These are phyloP conservation scores for Multifurca ochricompacta DNA, from an alignment of 768 basidiomycete genomes.

Conservation along the genomic window DNA sequence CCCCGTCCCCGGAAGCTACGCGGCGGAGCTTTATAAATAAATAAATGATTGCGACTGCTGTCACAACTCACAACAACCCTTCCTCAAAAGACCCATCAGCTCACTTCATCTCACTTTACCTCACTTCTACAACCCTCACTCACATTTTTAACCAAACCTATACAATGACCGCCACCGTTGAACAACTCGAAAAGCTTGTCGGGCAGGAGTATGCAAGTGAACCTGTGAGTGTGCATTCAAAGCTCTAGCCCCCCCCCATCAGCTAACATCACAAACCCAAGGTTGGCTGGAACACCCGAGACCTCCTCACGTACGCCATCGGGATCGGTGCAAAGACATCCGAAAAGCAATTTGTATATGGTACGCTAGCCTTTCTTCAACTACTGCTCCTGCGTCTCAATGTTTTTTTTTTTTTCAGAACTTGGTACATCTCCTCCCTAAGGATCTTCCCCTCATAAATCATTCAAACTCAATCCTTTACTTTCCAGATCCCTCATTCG, in stretches of 20 bases:
- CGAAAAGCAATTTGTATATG: conserved; percentile 65
- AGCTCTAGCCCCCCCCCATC: not conserved
- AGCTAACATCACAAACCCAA: conserved; percentile 23
- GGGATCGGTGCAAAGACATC: conserved; percentile 77
- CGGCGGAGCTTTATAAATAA: too few relatives aligned
- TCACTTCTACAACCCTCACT: too few relatives aligned
- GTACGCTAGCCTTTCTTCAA: conserved; percentile 30
- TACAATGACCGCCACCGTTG: conserved; percentile 2
- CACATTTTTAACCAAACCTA: not conserved
- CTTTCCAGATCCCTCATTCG: conserved; percentile 52
- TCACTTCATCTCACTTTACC: not conserved
- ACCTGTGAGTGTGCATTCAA: conserved; percentile 36
- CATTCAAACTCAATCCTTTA: not conserved
- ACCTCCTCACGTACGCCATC: conserved; percentile 68
- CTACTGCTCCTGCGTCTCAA: not conserved
- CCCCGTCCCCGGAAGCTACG: too few relatives aligned
- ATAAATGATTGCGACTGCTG: too few relatives aligned
- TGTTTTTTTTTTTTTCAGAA: conserved; percentile 21
- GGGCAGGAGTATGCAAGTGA: conserved; percentile 46
- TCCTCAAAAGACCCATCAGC: not conserved
- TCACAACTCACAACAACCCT: not conserved
- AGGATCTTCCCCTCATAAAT: not conserved
- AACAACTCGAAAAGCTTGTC: conserved; percentile 55
- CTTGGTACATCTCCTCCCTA: conserved; percentile 20
- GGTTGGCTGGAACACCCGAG: conserved; percentile 82